phyloP scores from a whole-genome alignment of 495 filamentous ascomycete genomes.

The Talaromyces borbonicus region DNA sequence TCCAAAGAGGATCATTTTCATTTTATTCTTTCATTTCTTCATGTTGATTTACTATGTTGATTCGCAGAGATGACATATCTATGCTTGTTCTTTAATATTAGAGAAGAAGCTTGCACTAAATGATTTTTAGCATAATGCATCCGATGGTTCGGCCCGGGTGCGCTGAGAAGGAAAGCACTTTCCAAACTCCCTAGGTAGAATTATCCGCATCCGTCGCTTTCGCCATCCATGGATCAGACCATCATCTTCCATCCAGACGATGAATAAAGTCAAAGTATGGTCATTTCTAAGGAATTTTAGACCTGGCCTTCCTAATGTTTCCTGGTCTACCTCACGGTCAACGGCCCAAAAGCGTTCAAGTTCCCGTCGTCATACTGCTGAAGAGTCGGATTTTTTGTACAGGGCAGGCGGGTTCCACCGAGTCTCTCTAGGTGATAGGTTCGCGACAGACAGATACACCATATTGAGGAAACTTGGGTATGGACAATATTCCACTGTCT shows the following conservation, averaged over 20 bases:
- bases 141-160: no score
- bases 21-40: no score
- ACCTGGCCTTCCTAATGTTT: background rate
- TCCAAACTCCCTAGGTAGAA: no score
- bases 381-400: slow-evolving; percentile 79
- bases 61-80: no score
- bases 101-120: no score
- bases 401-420: slow-evolving; percentile 75
- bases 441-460: slow-evolving; percentile 75
- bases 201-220: background rate
- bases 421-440: slow-evolving; percentile 69
- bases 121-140: no score
- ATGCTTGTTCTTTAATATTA: no score
- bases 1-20: no score
- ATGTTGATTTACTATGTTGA: no score
- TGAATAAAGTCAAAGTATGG: slow-evolving; percentile 9
- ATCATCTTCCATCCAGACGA: slow-evolving; percentile 7
- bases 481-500: slow-evolving; percentile 85
- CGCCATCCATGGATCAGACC: background rate
- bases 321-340: slow-evolving; percentile 4
- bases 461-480: slow-evolving; percentile 83
- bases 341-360: background rate
- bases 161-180: no score
- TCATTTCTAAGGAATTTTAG: slow-evolving; percentile 6
- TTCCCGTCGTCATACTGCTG: slow-evolving; percentile 52